These are phyloP conservation scores for Penicillium canariense DNA, from an alignment of 495 filamentous ascomycete species.

Conservation along the genomic window DNA sequence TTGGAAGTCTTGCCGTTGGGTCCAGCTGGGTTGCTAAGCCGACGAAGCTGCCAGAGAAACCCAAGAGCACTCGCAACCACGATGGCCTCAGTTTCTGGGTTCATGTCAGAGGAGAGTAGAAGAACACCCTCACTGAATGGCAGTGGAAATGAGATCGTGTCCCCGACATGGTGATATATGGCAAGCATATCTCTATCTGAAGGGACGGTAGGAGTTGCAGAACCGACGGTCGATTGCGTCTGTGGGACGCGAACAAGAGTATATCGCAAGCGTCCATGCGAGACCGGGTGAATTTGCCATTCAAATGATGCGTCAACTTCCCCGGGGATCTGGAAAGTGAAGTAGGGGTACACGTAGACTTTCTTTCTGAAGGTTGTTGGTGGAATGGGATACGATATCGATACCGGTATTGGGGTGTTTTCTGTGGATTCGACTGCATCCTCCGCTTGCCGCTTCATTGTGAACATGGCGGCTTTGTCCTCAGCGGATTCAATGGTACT, in stretches of 20 bases:
- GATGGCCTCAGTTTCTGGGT: neutral
- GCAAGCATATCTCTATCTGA: neutral
- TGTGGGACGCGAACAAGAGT: constrained; percentile 1
- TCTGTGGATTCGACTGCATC: neutral
- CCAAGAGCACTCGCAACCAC: neutral
- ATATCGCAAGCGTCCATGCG: constrained; percentile 4
- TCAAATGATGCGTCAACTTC: neutral
- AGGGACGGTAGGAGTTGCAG: neutral
- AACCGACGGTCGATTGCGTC: neutral
- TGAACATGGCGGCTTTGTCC: neutral
- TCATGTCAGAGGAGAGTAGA: neutral
- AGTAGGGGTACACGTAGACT: constrained; percentile 1
- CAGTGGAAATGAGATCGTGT: neutral
- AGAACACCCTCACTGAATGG: neutral
- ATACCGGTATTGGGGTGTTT: neutral
- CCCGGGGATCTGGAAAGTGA: neutral
- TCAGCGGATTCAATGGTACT: neutral
- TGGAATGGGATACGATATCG: neutral
- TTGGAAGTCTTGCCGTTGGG: neutral
- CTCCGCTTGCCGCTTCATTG: neutral
- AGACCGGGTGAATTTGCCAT: constrained; percentile 3
- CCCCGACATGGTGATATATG: constrained; percentile 2
- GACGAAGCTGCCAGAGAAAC: neutral
- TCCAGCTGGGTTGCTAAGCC: neutral
- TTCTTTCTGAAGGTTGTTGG: neutral